Evolutionary conservation across 768 basidiomycete genomes (phyloP).

Genomic region (Albatrellus ellisii): DNA sequence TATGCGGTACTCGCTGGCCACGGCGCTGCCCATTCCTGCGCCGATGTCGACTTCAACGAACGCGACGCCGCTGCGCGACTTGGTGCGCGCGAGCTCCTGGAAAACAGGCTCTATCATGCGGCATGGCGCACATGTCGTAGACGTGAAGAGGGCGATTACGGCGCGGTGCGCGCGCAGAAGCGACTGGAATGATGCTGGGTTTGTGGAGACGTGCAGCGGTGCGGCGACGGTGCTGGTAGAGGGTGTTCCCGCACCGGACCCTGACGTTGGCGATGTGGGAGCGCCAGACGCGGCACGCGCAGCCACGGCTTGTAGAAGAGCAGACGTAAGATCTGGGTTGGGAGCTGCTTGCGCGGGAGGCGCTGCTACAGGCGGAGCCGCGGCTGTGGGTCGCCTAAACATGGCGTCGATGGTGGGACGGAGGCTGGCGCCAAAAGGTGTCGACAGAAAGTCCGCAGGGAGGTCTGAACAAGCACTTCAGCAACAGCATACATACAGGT

Average conservation of each 20-base stretch:
- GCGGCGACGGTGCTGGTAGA: constrained; percentile 40
- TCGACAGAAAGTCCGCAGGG: constrained; percentile 76
- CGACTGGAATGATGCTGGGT: constrained; percentile 55
- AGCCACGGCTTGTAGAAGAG: constrained; percentile 45
- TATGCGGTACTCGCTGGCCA: constrained; percentile 55
- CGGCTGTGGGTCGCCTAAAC: constrained; percentile 49
- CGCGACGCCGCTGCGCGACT: constrained; percentile 33
- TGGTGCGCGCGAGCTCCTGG: constrained; percentile 60
- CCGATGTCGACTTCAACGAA: constrained; percentile 81
- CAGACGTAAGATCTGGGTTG: constrained; percentile 32
- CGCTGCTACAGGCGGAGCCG: constrained; percentile 20
- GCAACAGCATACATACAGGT: not conserved
- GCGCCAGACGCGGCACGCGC: constrained; percentile 31
- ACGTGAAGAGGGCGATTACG: constrained; percentile 74
- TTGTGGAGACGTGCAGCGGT: constrained; percentile 62
- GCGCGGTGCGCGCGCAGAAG: constrained; percentile 55
- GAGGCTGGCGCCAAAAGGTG: constrained; percentile 76
- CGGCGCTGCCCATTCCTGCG: constrained; percentile 44
- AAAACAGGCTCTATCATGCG: constrained; percentile 75
- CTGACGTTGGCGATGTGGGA: constrained; percentile 12
- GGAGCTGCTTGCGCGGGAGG: constrained; percentile 20
- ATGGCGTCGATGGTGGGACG: constrained; percentile 87
- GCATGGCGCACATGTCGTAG: constrained; percentile 66
- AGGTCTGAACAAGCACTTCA: constrained; percentile 37
- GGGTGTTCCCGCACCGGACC: no score